Base-by-base conservation (phyloP, 495 filamentous ascomycete species). In the Endocarpon pusillum region DNA sequence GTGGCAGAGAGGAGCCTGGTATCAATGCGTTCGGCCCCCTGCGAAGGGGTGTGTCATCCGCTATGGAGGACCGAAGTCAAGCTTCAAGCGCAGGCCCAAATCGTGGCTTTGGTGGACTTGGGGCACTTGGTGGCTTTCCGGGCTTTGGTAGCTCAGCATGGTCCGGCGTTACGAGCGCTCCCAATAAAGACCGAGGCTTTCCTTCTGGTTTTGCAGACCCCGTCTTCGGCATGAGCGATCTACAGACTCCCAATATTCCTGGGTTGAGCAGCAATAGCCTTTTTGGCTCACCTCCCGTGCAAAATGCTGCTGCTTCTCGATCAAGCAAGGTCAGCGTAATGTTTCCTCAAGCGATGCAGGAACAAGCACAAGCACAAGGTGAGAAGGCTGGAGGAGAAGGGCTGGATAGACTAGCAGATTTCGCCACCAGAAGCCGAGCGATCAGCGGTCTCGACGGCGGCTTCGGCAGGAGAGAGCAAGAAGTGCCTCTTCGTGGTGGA, bases 271-370 rank as follows among this genome's bases (percentile, higher is more conserved):
- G 65, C 22, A 56, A 64, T 23, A 59, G 65, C 19, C 58, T 67
- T 19, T 67, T 72, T 34, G 67, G 63, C 36, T 59, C 63, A 18
- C 45, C 47, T 14, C 66, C 58, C 19, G 56, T 67, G 17, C 52
- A 54, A 23, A 54, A 55, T 6, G 57, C 58, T 25, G 61, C 62
- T 20, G 67, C 70, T 21, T 60, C 75, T 24, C 71, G 87, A 34
- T 73, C 72, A 0, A 87, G 81, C 54, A 91, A 83, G 52, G 58
- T 96, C 34, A 79, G 78, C 1, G 85, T 83, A 2, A 64, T 97
- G 24, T 94, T 97, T 47, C 84, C 87, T 10, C 48, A 65, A 6
- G 73, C 77, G 2, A 86, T 91, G 77, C 81, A 89, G 50, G 82
- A 85, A n/a, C 81, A 86, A 47, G 78, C n/a, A n/a, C n/a, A n/a